Conservation (phyloP, 495 filamentous ascomycete genomes). For the Xeromyces bisporus region DNA sequence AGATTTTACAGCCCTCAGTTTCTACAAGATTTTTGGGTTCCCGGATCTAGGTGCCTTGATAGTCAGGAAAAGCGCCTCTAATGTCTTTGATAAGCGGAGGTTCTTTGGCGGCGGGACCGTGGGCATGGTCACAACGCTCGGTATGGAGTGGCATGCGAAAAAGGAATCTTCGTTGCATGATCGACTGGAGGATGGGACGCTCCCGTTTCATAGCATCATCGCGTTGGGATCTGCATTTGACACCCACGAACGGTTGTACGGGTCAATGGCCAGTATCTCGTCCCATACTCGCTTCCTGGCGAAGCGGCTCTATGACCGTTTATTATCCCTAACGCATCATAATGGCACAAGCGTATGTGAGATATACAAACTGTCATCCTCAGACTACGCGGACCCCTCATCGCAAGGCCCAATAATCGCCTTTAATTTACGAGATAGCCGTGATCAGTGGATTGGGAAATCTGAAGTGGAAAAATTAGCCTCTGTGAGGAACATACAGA, state of each 20-base stretch:
- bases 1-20: constrained; percentile 78
- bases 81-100: constrained; percentile 42
- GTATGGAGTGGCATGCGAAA: constrained; percentile 46
- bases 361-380: constrained; percentile 37
- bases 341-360: constrained; percentile 51
- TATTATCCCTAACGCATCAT: constrained; percentile 43
- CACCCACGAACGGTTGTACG: constrained; percentile 51
- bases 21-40: constrained; percentile 96
- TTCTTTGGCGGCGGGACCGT: constrained; percentile 97
- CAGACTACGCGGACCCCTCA: constrained; percentile 21
- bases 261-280: constrained; percentile 52
- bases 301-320: constrained; percentile 36
- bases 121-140: constrained; percentile 44
- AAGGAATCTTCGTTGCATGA: constrained; percentile 62
- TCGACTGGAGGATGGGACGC: constrained; percentile 73
- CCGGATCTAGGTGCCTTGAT: constrained; percentile 82
- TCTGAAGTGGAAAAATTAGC: constrained; percentile 75
- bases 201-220: constrained; percentile 76
- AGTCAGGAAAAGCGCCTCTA: constrained; percentile 51
- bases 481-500: constrained; percentile 56
- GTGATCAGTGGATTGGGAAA: constrained; percentile 59
- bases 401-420: constrained; percentile 66
- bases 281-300: constrained; percentile 57
- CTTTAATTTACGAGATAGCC: constrained; percentile 58
- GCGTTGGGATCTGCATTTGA: constrained; percentile 59